A percentile compares a stretch with the other conserved stretches of the same genome.
Evolutionary conservation across 768 basidiomycete species (phyloP).

Genomic region (Phlebiopsis flavidoalba): DNA sequence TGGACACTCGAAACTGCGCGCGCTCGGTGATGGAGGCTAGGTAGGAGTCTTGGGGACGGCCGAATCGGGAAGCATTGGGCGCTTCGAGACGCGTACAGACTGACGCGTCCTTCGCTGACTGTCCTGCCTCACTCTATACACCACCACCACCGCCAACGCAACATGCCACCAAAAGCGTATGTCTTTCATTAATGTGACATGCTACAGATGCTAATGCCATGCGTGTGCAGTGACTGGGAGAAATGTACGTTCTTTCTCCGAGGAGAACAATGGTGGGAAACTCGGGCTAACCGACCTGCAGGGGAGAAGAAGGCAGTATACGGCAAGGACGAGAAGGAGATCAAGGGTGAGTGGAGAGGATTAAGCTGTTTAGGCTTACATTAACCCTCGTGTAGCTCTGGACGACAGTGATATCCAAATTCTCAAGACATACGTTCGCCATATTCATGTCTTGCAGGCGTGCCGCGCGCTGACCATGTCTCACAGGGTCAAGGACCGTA

Average conservation of each 20-base stretch:
- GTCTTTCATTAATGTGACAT: constrained; percentile 27
- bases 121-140: constrained; percentile 10
- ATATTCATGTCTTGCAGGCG: background rate
- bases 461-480: background rate
- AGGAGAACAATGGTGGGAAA: background rate
- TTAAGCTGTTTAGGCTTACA: background rate
- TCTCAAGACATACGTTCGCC: constrained; percentile 90
- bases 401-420: constrained; percentile 99
- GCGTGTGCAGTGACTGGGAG: constrained; percentile 83
- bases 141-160: constrained; percentile 19
- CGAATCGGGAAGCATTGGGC: constrained; percentile 12
- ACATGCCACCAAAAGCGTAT: constrained; percentile 94
- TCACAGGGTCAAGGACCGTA: constrained; percentile 96
- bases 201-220: constrained; percentile 9
- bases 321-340: constrained; percentile 91
- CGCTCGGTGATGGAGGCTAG: background rate
- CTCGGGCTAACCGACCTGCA: constrained; percentile 25
- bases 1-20: constrained; percentile 4
- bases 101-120: constrained; percentile 29
- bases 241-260: constrained; percentile 66
- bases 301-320: constrained; percentile 85
- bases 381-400: constrained; percentile 49
- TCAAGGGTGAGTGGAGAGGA: constrained; percentile 30
- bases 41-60: constrained; percentile 14
- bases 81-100: constrained; percentile 16